Evolutionary conservation across 441 rosid species (phyloP), one percentile per base, ranked within the genome.

Genomic region (Pelargonium fulgidum): DNA sequence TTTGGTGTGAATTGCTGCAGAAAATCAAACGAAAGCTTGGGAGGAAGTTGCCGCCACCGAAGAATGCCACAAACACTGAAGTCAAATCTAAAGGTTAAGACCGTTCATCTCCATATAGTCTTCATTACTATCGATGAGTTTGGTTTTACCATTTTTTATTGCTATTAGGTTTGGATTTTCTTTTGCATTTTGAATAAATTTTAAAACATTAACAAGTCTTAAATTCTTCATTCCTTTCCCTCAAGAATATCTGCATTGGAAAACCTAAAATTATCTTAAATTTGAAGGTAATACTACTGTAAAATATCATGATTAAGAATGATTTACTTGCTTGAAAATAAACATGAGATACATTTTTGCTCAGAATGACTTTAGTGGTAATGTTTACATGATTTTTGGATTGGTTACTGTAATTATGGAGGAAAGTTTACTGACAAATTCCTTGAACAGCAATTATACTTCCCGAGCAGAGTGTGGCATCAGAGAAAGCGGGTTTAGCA

Each of bases 1-100:
- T 19, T 5, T 50, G 65, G 17, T 62, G 41, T 62, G 29, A 36
- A 62, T 74, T 56, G 59, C 45, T 68, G 73, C 81, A 91, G 97
- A 94, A 94, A 94, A 87, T 94, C 47, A 92, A 90, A 82, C 80
- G 99, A 54, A 90, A 95, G 85, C 85, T 94, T 0, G 97, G 98
- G 14, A 81, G 90, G 74, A 95, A 87, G 68, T 79, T 95, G 84
- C 96, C 96, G n/a, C 98, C 96, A 8, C 86, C 95, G 13, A 87
- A 86, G 80, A 92, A 92, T 79, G 85, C 92, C 1, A 95, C 97
- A 1, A 83, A 88, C 83, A 92, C 96, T 16, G 91, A 92, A 81
- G 84, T 90, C 76, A 90, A 85, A 66, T 95, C 91, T 74, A 89
- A 87, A 89, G 96, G 98, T 95, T 65, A 48, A 64, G 5, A 68